Evolutionary conservation across 2,329 filamentous ascomycete species (phyloP), one percentile per base, ranked within the genome.

Genomic region (Aspergillus fijiensis): DNA sequence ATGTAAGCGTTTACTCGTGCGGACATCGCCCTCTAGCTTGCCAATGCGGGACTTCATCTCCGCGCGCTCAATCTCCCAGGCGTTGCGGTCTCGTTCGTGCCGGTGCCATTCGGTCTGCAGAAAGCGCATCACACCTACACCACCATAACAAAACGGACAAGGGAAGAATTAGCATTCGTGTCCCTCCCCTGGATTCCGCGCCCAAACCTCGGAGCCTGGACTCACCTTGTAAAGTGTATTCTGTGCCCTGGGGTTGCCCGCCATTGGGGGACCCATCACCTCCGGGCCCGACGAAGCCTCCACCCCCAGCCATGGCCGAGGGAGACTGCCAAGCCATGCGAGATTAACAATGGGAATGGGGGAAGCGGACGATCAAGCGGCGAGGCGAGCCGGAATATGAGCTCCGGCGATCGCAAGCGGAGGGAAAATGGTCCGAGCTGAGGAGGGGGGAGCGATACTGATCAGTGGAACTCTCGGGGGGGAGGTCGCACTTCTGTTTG

Each of bases 31-130:
- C 78, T 99, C 95, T 65, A 98, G 86, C 71, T 91, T 90, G 55
- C 94, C 94, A 79, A 99, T 97, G 72, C 96, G 89, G 67, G 91
- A 92, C 81, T 96, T 96, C 95, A 99, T 98, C 80, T 99, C 95
- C 70, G 96, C 95, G 73, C 92, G 89, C 79, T 99, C 95, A 74
- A 99, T 99, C 78, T 99, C 95, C 95, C 95, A 99, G 42, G 92
- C 89, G 79, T 99, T 99, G 70, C 95, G 88, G 74, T 97, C 95
- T 78, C 95, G 90, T 79, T 99, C 95, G 77, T 99, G 94, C 68
- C 92, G 89, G 79, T 99, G 95, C 95, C 95, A 99, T 85, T 99
- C 94, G 51, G 95, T 95, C 80, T 99, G 95, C 45, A 99, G 87
- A 76, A 99, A 99, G 77, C 95, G 93, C 95, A 99, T 99, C 42